Evolutionary conservation across 2,329 filamentous ascomycete genomes (phyloP).

Genomic region (Fusarium camptoceras): DNA sequence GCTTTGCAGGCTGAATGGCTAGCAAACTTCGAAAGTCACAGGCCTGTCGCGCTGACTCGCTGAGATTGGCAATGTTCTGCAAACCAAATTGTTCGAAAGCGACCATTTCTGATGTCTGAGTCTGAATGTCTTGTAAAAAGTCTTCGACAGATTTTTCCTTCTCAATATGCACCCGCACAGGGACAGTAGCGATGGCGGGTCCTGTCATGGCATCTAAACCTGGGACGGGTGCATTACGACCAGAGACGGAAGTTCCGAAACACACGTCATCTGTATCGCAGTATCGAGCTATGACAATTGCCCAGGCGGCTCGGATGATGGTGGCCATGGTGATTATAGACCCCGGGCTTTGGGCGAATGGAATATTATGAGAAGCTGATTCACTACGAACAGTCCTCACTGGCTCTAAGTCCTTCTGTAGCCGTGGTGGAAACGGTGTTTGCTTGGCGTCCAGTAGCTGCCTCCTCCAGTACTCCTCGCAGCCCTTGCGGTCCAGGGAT

Average conservation of each 20-base stretch:
- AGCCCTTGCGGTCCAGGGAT: too few relatives aligned
- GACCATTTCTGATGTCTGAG: neutral
- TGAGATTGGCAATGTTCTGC: neutral
- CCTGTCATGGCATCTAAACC: neutral
- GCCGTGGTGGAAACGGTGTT: too few relatives aligned
- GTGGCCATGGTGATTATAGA: neutral
- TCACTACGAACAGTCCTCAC: neutral
- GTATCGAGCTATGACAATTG: neutral
- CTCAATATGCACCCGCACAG: neutral
- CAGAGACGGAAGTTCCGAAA: slow-evolving; percentile 52
- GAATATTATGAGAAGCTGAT: too few relatives aligned
- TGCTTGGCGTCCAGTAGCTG: too few relatives aligned
- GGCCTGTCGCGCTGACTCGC: neutral
- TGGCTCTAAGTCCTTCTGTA: neutral
- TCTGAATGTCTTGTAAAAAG: neutral
- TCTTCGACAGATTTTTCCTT: neutral
- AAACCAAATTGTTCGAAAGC: neutral
- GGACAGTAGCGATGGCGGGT: neutral
- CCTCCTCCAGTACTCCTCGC: too few relatives aligned
- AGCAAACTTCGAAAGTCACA: neutral
- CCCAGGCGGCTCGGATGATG: neutral
- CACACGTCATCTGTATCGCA: slow-evolving; percentile 50
- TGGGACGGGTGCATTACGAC: neutral
- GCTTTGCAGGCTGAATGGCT: neutral
- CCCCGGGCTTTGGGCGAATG: too few relatives aligned